A percentile compares a stretch with the other conserved stretches of the same genome.
These are phyloP conservation scores for Magnaporthiopsis poae DNA, from an alignment of 2,329 filamentous ascomycete species.

Conservation along the genomic window DNA sequence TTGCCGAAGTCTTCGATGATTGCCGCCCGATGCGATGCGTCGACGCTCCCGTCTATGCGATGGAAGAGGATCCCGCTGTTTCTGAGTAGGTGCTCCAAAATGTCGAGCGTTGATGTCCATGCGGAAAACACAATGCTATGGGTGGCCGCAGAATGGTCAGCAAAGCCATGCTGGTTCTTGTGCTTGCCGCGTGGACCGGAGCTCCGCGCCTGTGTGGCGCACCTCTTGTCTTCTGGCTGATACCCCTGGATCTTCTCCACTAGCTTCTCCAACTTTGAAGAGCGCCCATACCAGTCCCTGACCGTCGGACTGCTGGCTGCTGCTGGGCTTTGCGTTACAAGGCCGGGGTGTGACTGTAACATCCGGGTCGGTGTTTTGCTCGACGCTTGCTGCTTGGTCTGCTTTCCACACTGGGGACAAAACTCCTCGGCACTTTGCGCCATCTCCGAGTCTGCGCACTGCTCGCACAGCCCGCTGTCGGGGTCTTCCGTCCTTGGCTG, in stretches of 20 bases:
- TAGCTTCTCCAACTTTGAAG: constrained; percentile 25
- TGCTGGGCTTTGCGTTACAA: neutral
- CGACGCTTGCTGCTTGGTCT: neutral
- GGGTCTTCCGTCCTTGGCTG: neutral
- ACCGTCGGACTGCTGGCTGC: neutral
- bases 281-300: constrained; percentile 16
- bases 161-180: neutral
- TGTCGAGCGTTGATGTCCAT: constrained; percentile 33
- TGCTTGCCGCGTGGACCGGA: neutral
- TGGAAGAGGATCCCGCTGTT: constrained; percentile 20
- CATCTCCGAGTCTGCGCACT: constrained; percentile 8
- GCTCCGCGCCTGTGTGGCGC: too few species aligned
- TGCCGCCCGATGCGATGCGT: neutral
- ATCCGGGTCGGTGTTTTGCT: constrained; percentile 11
- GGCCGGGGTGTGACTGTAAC: constrained; percentile 17
- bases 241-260: constrained; percentile 21
- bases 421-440: constrained; percentile 18
- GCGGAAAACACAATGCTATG: constrained; percentile 35
- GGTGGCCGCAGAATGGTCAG: neutral
- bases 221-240: constrained; percentile 15
- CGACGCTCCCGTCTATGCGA: constrained; percentile 33
- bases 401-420: constrained; percentile 24
- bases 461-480: constrained; percentile 10
- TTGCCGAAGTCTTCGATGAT: neutral
- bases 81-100: constrained; percentile 24